These are phyloP conservation scores for Coelastrella sp. DNA, from an alignment of 139 green algal genomes.

Conservation along the genomic window DNA sequence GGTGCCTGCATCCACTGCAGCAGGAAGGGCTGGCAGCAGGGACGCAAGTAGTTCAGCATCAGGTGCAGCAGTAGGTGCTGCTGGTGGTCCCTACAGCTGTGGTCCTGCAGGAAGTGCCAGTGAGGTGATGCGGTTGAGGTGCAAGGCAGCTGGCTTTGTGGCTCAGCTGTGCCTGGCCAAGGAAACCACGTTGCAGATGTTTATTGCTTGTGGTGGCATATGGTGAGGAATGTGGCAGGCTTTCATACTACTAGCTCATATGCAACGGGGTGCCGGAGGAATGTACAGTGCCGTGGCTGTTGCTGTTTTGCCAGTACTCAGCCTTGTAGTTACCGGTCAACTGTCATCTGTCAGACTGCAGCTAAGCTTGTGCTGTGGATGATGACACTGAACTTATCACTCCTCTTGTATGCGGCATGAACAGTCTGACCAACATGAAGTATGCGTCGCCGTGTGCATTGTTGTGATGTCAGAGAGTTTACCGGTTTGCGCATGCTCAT, in stretches of 20 bases:
- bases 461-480: too few species aligned
- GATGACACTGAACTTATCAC: too few species aligned
- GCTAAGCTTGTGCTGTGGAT: too few species aligned
- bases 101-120: neutral
- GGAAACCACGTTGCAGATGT: slow-evolving; percentile 69
- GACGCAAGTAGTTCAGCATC: neutral
- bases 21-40: neutral
- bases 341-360: too few species aligned
- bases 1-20: neutral
- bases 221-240: neutral
- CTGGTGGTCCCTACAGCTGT: neutral
- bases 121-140: slow-evolving; percentile 51
- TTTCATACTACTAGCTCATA: neutral
- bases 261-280: neutral
- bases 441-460: too few species aligned
- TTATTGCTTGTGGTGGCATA: slow-evolving; percentile 75
- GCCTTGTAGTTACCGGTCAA: too few species aligned
- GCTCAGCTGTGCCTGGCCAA: slow-evolving; percentile 66
- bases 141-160: slow-evolving; percentile 73
- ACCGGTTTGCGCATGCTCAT: too few species aligned
- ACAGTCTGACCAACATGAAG: too few species aligned
- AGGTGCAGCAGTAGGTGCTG: neutral
- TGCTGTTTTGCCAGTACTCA: too few species aligned
- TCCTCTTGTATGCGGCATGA: too few species aligned
- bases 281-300: neutral